Conservation (phyloP, 2,329 filamentous ascomycete genomes). For the Tolypocladium album region DNA sequence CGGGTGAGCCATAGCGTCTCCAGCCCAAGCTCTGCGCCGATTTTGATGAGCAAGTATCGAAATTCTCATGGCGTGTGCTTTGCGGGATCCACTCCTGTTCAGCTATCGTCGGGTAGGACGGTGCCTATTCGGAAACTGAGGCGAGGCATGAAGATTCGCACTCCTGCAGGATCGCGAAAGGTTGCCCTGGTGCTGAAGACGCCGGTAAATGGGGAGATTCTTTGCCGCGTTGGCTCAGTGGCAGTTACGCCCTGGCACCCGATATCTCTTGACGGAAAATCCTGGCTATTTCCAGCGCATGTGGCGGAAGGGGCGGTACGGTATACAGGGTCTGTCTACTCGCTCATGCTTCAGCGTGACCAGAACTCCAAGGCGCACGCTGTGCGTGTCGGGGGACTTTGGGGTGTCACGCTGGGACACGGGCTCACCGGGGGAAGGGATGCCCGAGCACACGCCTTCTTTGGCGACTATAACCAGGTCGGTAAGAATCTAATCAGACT, state of each 20-base stretch:
- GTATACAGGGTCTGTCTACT: conserved; percentile 45
- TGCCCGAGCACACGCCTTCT: conserved; percentile 40
- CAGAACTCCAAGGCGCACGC: conserved; percentile 34
- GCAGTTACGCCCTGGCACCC: conserved; percentile 53
- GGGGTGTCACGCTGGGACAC: conserved; percentile 50
- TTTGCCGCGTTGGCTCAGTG: conserved; percentile 36
- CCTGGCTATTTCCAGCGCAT: conserved; percentile 37
- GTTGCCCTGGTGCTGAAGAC: conserved; percentile 43
- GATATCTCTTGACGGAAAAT: conserved; percentile 24
- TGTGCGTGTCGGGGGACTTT: conserved; percentile 31
- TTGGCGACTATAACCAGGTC: conserved; percentile 39
- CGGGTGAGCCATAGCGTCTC: background rate
- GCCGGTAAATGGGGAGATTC: conserved; percentile 21
- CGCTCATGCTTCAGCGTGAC: conserved; percentile 41
- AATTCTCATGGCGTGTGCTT: conserved; percentile 37
- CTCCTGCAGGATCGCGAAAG: conserved; percentile 35
- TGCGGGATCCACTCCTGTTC: conserved; percentile 34
- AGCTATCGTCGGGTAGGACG: conserved; percentile 27
- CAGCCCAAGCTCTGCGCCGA: background rate
- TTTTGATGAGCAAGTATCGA: conserved; percentile 35
- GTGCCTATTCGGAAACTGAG: conserved; percentile 32
- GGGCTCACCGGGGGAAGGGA: conserved; percentile 27
- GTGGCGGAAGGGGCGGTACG: conserved; percentile 18
- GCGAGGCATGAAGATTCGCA: conserved; percentile 35
- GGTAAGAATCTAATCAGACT: conserved; percentile 25